Evolutionary conservation across 2,329 filamentous ascomycete genomes (phyloP), one percentile per base, ranked within the genome.

Genomic region (Colletotrichum viniferum): DNA sequence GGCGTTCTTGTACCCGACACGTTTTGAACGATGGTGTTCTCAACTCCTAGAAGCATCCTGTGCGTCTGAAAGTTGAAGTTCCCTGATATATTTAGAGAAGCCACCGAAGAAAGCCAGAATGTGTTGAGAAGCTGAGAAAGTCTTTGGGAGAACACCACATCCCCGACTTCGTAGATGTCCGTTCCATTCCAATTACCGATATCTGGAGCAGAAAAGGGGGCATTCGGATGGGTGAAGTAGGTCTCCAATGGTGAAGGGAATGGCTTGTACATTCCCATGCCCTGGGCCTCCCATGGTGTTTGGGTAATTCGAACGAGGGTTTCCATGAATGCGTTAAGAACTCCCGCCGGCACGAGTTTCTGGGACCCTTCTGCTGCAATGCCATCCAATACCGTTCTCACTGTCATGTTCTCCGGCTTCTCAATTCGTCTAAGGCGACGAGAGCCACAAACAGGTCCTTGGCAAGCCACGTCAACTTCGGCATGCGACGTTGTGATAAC

Each of bases 111-210:
- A 34, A 73, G 38, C 71, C 64, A 73, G 28, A 73, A 73, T 6
- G 63, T 69, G 30, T 73, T 73, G n/a, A 73, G 34, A 34, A 73
- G 71, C 21, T 73, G 71, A 2, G 71, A 52, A 18, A 73, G 32
- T 13, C 71, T 48, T 9, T 61, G 36, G 0, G 71, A 73, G 5
- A 63, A 73, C 2, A 58, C 18, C 2, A 3, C 30, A 3, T 63
- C 38, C 1, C 71, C 71, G 9, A 73, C 43, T 4, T 64, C 18
- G 2, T 48, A 63, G 4, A 73, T 56, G 4, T 73, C 70, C 1
- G 55, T 32, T 12, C 63, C 71, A 7, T 28, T 6, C 55, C 36
- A 63, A 16, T 21, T 26, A 4, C 26, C 36, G 4, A 32, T 60
- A 0, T n/a, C 52, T 26, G 55, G 5, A 26, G 70, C 63, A 1